Evolutionary conservation across 208 protist genomes (phyloP).

Genomic region (Crithidia expoeki): DNA sequence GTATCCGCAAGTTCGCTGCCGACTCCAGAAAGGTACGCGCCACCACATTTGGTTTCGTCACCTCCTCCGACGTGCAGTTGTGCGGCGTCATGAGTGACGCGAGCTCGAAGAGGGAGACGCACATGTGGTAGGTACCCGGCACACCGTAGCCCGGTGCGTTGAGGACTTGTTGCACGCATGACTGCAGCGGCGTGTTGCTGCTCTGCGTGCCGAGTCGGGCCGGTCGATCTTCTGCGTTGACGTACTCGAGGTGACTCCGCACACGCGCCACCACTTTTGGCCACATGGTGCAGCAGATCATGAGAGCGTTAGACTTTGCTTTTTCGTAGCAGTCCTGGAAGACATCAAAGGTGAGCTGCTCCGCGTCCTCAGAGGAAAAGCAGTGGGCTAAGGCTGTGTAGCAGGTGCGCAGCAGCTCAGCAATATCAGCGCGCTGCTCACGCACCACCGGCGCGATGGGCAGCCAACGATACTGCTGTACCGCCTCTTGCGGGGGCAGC

Average conservation of each 20-base stretch:
- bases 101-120: constrained; percentile 62
- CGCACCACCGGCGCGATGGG: constrained; percentile 29
- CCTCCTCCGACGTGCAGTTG: constrained; percentile 26
- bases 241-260: constrained; percentile 43
- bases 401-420: constrained; percentile 34
- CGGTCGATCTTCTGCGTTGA: constrained; percentile 35
- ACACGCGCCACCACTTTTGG: constrained; percentile 44
- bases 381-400: constrained; percentile 38
- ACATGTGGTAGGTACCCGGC: constrained; percentile 55
- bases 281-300: constrained; percentile 55
- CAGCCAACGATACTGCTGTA: constrained; percentile 71
- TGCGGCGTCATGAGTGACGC: constrained; percentile 38
- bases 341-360: constrained; percentile 53
- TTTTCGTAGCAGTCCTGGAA: constrained; percentile 75
- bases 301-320: constrained; percentile 65
- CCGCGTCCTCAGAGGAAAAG: constrained; percentile 53
- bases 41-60: constrained; percentile 30
- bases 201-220: background rate
- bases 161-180: constrained; percentile 33
- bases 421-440: constrained; percentile 23
- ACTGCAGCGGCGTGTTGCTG: constrained; percentile 20
- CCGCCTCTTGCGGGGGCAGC: constrained; percentile 46
- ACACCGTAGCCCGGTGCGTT: constrained; percentile 48
- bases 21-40: constrained; percentile 39
- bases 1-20: constrained; percentile 34